phyloP scores from a whole-genome alignment of 768 basidiomycete species.

The Lactarius sanguifluus region DNA sequence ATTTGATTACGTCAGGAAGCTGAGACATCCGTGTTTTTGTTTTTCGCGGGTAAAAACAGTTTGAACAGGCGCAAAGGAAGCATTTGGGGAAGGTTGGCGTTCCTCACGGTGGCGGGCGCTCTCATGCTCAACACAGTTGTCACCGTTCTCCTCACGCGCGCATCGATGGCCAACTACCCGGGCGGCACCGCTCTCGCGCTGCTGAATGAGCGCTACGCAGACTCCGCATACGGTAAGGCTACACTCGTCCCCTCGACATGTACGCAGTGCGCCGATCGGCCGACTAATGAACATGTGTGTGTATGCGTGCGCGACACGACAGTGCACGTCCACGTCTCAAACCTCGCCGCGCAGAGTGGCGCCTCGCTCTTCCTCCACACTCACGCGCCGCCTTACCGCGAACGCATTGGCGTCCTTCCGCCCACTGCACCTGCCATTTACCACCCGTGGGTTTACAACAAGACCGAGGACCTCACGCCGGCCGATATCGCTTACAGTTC shows the following conservation, averaged over 20 bases:
- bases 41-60: slow-evolving; percentile 36
- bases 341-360: slow-evolving; percentile 87
- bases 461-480: slow-evolving; percentile 65
- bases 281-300: slow-evolving; percentile 15
- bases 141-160: slow-evolving; percentile 52
- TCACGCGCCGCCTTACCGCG: slow-evolving; percentile 54
- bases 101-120: slow-evolving; percentile 48
- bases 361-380: slow-evolving; percentile 84
- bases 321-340: slow-evolving; percentile 77
- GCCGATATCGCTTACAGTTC: slow-evolving; percentile 40
- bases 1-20: not conserved
- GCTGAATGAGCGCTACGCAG: slow-evolving; percentile 56
- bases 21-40: not conserved
- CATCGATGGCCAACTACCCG: slow-evolving; percentile 82
- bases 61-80: slow-evolving; percentile 49
- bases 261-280: not conserved
- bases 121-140: slow-evolving; percentile 52
- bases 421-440: slow-evolving; percentile 20
- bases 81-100: slow-evolving; percentile 46
- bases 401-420: slow-evolving; percentile 25
- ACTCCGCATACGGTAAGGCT: slow-evolving; percentile 36
- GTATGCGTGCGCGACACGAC: slow-evolving; percentile 1
- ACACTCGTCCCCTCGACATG: not conserved
- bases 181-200: slow-evolving; percentile 71
- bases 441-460: slow-evolving; percentile 69